A percentile compares a stretch with the other conserved stretches of the same genome.
phyloP scores from a whole-genome alignment of 2,329 filamentous ascomycete species.

The Pezicula neosporulosa region DNA sequence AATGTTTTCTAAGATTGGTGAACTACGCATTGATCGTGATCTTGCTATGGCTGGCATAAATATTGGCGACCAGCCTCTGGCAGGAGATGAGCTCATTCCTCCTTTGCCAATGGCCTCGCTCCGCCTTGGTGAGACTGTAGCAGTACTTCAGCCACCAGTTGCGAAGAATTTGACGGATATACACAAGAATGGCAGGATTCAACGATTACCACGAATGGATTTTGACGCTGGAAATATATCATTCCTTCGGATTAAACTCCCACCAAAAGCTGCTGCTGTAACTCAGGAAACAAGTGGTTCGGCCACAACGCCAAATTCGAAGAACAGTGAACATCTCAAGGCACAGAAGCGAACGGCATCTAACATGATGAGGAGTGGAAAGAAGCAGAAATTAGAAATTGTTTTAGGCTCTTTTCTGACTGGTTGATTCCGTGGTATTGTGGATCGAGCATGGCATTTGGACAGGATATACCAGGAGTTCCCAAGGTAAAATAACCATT shows the following conservation, averaged over 20 bases:
- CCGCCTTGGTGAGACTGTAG: conserved; percentile 14
- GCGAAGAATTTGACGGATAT: neutral
- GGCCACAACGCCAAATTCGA: neutral
- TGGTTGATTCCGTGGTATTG: neutral
- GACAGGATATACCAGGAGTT: too few relatives aligned
- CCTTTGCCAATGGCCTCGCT: conserved; percentile 24
- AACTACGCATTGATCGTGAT: conserved; percentile 25
- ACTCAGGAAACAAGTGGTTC: too few relatives aligned
- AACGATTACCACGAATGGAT: neutral
- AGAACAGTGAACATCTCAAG: neutral
- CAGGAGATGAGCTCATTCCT: conserved; percentile 16
- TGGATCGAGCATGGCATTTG: neutral
- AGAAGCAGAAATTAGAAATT: conserved; percentile 18
- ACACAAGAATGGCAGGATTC: too few relatives aligned
- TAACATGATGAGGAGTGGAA: conserved; percentile 9
- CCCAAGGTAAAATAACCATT: too few relatives aligned
- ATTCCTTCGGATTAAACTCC: conserved; percentile 8
- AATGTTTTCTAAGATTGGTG: conserved; percentile 18
- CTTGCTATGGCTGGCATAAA: conserved; percentile 18
- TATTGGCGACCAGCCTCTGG: conserved; percentile 13
- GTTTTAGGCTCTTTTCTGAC: conserved; percentile 17
- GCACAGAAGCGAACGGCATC: neutral
- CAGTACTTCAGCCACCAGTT: conserved; percentile 7
- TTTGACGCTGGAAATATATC: neutral
- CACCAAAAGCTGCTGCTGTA: neutral